Evolutionary conservation across 805 yeast species (phyloP).

Genomic region (Sugiyamaella valdiviana): DNA sequence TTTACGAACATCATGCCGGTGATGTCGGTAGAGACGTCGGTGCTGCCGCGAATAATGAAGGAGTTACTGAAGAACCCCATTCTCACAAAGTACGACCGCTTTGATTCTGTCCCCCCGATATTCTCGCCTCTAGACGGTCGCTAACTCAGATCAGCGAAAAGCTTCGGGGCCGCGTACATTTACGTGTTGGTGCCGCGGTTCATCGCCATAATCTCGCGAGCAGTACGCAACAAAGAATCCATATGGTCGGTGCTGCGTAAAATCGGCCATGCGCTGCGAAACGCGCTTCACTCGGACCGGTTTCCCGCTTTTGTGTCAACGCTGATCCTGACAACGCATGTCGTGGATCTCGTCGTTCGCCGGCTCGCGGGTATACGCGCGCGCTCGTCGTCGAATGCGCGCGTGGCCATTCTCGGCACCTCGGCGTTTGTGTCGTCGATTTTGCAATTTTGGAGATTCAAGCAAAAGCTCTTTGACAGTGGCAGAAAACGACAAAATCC

Average conservation of each 20-base stretch:
- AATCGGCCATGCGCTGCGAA: slow-evolving; percentile 6
- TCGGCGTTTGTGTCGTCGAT: slow-evolving; percentile 13
- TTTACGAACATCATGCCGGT: no score
- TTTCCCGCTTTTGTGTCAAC: slow-evolving; percentile 20
- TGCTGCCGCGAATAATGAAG: no score
- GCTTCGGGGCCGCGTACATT: slow-evolving; percentile 16
- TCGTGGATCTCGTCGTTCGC: slow-evolving; percentile 8
- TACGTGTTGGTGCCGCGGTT: slow-evolving; percentile 16
- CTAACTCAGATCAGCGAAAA: slow-evolving; percentile 12
- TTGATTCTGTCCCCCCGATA: neutral
- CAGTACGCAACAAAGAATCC: slow-evolving; percentile 2
- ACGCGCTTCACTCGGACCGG: slow-evolving; percentile 12
- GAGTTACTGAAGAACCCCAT: neutral
- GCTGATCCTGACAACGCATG: slow-evolving; percentile 11
- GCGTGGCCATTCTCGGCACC: neutral
- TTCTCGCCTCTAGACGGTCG: slow-evolving; percentile 2
- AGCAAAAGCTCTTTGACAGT: slow-evolving; percentile 5
- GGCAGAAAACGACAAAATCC: slow-evolving; percentile 4
- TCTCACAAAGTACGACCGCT: neutral
- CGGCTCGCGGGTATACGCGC: neutral
- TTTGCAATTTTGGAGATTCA: neutral
- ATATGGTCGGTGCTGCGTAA: slow-evolving; percentile 2
- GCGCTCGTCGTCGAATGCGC: neutral
- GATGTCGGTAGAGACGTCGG: no score
- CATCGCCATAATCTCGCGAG: slow-evolving; percentile 12